These are phyloP conservation scores for Lepidium africanum DNA, from an alignment of 345 rosid genomes.

Conservation along the genomic window DNA sequence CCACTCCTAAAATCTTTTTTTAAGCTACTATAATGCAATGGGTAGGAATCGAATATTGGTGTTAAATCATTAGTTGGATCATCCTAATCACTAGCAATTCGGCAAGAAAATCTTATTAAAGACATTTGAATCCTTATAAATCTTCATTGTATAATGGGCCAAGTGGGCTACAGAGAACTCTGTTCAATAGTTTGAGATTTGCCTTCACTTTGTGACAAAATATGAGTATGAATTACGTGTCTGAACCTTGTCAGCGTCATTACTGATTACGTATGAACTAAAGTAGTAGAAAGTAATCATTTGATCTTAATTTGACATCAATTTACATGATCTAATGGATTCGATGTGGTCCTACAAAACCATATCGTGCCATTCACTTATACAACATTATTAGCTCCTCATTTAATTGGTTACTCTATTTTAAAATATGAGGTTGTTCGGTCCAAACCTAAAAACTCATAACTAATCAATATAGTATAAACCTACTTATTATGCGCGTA, in stretches of 20 bases:
- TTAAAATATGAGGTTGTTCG: background rate
- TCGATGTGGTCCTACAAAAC: conserved; percentile 11
- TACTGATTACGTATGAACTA: background rate
- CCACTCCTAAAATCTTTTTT: too few species aligned
- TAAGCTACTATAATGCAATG: too few species aligned
- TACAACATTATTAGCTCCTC: conserved; percentile 9
- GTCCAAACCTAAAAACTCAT: conserved; percentile 12
- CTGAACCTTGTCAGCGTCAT: background rate
- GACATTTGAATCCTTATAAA: too few species aligned
- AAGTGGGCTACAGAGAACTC: too few species aligned
- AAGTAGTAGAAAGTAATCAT: background rate
- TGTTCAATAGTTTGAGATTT: background rate
- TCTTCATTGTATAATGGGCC: too few species aligned
- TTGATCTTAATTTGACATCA: background rate
- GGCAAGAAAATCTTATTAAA: too few species aligned
- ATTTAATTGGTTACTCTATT: background rate
- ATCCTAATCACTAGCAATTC: too few species aligned
- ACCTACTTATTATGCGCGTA: background rate
- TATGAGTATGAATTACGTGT: background rate
- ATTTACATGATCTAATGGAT: background rate
- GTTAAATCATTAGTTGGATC: too few species aligned
- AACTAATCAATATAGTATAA: background rate
- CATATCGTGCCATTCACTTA: conserved; percentile 19
- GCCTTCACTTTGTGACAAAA: background rate
- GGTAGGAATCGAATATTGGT: too few species aligned